Base-by-base conservation (phyloP, 768 basidiomycete species). In the Kwoniella heveanensis region DNA sequence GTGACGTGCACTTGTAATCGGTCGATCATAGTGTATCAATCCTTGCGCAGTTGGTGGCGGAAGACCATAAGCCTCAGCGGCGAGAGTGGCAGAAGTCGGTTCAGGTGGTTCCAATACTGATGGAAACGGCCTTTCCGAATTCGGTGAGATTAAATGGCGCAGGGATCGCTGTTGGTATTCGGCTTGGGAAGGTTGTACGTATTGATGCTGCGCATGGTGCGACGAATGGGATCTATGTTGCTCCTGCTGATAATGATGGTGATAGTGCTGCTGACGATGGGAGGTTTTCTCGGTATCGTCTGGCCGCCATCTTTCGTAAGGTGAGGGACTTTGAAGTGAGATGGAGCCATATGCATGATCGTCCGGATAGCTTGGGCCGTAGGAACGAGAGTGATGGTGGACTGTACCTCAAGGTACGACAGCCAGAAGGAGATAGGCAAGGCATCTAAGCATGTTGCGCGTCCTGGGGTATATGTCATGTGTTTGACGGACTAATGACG, bases 81-180 rank as follows among this genome's bases (percentile, higher is more conserved):
- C 5, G 3, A 3, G 25, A 26, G 26, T 9, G 27, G 52, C 47
- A 53, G 27, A 21, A 12, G 57, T 7, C 2, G 46, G 22, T 36
- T 26, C 26, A 24, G 29, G 13, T n/a, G 59, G 51, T 27, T 60
- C 59, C 17, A 60, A 37, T 1, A 60, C 59, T 24, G 59, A 60
- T 21, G 59, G 59, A 27, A 60, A 60, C 13, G 59, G 59, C 30
- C 21, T 51, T 21, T 60, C 59, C 49, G 26, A 60, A 3, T 21
- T 50, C 3, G 59, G 15, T 2, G 32, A 30, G 9, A 44, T 26
- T 12, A 22, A 9, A 22, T 47, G 46, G 19, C 19, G 24, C 12
- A 17, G 39, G 9, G 39, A 44, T 10, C 32, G 32, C 10, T 9
- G 17, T 19, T 9, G 15, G 17, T 4, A n/a, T 25, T 21, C n/a